These are phyloP conservation scores for Orbilia javanica DNA, from an alignment of 2,329 filamentous ascomycete genomes.

Conservation along the genomic window DNA sequence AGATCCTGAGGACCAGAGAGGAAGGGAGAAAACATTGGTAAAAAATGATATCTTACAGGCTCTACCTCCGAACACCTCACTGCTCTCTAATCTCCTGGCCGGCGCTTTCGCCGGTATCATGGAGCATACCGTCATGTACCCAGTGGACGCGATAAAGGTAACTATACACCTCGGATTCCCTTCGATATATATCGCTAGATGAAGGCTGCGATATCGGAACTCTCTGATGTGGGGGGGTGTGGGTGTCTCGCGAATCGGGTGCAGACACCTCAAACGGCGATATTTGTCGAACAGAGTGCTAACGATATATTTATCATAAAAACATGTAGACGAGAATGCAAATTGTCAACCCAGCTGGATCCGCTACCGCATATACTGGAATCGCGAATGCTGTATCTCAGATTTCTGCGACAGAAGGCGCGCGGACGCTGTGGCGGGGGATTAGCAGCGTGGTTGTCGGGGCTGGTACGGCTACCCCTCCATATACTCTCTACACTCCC, in stretches of 20 bases:
- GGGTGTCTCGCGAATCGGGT: neutral
- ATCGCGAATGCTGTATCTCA: constrained; percentile 92
- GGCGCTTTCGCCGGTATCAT: constrained; percentile 97
- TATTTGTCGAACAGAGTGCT: constrained; percentile 10
- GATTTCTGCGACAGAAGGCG: constrained; percentile 89
- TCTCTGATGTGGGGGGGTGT: neutral
- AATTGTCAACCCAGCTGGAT: constrained; percentile 82
- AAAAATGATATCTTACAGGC: constrained; percentile 41
- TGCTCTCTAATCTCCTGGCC: constrained; percentile 93
- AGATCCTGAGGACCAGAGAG: neutral
- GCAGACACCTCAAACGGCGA: constrained; percentile 12
- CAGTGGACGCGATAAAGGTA: constrained; percentile 97
- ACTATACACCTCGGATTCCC: constrained; percentile 42
- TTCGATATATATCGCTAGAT: neutral
- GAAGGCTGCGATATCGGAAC: constrained; percentile 8
- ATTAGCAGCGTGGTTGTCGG: constrained; percentile 96
- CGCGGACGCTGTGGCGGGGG: constrained; percentile 93
- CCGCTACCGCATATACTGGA: constrained; percentile 85
- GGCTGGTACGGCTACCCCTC: constrained; percentile 76
- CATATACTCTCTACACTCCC: neutral
- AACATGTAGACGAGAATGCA: constrained; percentile 92
- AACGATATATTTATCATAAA: constrained; percentile 39
- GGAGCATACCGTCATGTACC: constrained; percentile 99
- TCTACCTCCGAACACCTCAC: constrained; percentile 62
- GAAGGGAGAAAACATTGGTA: constrained; percentile 3